Evolutionary conservation across 2,329 filamentous ascomycete genomes (phyloP).

Genomic region (Thelonectria discophora): DNA sequence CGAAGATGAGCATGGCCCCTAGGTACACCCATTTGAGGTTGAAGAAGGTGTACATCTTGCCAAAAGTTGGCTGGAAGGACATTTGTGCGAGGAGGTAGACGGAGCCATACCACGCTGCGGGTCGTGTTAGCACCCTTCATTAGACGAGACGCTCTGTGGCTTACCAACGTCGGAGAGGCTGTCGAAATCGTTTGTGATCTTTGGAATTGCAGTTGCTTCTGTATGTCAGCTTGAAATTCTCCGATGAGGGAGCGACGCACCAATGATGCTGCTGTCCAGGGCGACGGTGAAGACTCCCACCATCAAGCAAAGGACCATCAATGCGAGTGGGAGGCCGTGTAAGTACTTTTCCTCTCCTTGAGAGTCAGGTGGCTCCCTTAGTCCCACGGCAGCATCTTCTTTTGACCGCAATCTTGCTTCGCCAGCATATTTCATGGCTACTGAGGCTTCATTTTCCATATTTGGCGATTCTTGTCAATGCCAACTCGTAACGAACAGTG

Average conservation of each 20-base stretch:
- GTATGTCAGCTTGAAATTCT: not conserved
- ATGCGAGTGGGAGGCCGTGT: constrained; percentile 21
- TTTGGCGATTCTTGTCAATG: not conserved
- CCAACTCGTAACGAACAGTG: not conserved
- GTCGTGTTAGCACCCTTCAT: not conserved
- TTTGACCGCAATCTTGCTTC: not conserved
- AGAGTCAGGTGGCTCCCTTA: not conserved
- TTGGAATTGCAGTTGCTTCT: constrained; percentile 39
- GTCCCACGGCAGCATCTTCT: not conserved
- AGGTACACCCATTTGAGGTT: constrained; percentile 46
- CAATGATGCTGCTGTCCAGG: constrained; percentile 38
- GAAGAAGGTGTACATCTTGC: constrained; percentile 46
- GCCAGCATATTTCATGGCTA: not conserved
- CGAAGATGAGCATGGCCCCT: constrained; percentile 36
- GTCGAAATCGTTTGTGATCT: constrained; percentile 43
- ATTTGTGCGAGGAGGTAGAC: constrained; percentile 41
- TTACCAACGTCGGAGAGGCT: constrained; percentile 45
- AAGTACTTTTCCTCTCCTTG: constrained; percentile 23
- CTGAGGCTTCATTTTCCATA: not conserved
- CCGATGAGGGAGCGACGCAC: not conserved
- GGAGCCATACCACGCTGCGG: constrained; percentile 45
- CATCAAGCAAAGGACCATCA: constrained; percentile 35
- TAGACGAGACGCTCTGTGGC: not conserved
- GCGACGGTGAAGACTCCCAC: constrained; percentile 32
- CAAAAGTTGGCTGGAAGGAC: constrained; percentile 42